Evolutionary conservation across 495 filamentous ascomycete species (phyloP), one percentile per base, ranked within the genome.

Genomic region (Tuber magnatum): DNA sequence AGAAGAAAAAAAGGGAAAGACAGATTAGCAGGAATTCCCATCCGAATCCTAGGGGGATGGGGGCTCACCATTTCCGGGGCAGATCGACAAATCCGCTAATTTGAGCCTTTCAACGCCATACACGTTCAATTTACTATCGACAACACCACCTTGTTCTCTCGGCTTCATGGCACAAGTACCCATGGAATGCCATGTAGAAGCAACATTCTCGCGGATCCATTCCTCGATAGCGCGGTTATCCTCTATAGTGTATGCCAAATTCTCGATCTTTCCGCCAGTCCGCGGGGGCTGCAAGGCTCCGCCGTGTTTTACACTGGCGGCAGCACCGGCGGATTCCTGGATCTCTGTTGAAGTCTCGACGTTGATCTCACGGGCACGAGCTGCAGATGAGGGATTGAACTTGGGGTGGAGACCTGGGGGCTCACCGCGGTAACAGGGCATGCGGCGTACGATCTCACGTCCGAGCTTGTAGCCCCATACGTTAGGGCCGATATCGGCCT

Each of bases 381-480:
- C 88, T 28, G 85, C 82, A 8, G 86, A 87, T 4, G 81, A 84
- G 1, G 81, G 56, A 2, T 84, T 78, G 78, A 90, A 91, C 3
- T 75, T 79, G 3, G 89, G 90, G 71, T 90, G 89, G 8, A 81
- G 78, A 14, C 70, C 44, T 24, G 83, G 77, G 24, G 87, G 44
- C 78, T 90, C 88, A 43, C 89, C 89, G 10, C 85, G 83, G 77
- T 86, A 90, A 73, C 85, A 82, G 9, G 81, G 75, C 75, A 87
- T 86, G 0, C 88, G 86, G 0, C 90, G 85, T 41, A 85, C 82
- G 76, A 91, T 86, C 73, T 91, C 89, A 10, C 88, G 85, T 16
- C 81, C 79, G 74, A 85, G 83, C 79, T 90, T 90, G 82, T 90
- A 89, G 18, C 81, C 80, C 81, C 81, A 84, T 20, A 82, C 56